Conservation (phyloP, 1,284 basidiomycete genomes). For the Ustilago trichophora region DNA sequence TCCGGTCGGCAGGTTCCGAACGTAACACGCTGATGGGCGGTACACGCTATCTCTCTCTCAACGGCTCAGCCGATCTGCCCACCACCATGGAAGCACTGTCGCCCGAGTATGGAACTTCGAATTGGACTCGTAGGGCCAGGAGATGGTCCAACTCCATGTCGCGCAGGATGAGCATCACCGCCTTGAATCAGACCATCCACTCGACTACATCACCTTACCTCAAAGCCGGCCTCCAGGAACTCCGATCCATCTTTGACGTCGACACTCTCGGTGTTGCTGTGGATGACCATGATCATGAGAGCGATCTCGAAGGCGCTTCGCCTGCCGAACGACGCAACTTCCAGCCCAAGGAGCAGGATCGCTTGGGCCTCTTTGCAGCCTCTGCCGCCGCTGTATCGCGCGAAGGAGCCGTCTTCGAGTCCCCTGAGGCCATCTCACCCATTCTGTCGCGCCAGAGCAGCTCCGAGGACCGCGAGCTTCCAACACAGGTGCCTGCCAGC, state of each 20-base stretch:
- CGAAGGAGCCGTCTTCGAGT: conserved; percentile 12
- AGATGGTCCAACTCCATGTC: conserved; percentile 43
- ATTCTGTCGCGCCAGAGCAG: conserved; percentile 25
- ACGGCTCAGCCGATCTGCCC: conserved; percentile 24
- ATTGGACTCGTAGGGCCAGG: conserved; percentile 28
- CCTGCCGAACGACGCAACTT: not conserved
- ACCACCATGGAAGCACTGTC: conserved; percentile 5
- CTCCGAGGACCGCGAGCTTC: conserved; percentile 20
- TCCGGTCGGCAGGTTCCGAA: conserved; percentile 25
- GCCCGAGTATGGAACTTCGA: conserved; percentile 5
- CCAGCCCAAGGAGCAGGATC: not conserved
- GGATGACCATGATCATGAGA: conserved; percentile 12
- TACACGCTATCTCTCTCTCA: conserved; percentile 20
- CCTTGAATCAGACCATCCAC: conserved; percentile 34
- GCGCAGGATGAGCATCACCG: conserved; percentile 35
- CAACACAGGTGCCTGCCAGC: not conserved
- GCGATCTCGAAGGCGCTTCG: conserved; percentile 31
- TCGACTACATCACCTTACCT: conserved; percentile 50
- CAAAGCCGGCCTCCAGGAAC: conserved; percentile 53
- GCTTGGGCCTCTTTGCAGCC: not conserved
- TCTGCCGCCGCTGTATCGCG: conserved; percentile 2
- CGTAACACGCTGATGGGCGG: conserved; percentile 11
- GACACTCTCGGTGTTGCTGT: conserved; percentile 32
- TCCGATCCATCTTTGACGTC: conserved; percentile 56
- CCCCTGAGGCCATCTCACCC: conserved; percentile 19